A percentile compares a stretch with the other conserved stretches of the same genome.
Conservation (phyloP, 2,329 filamentous ascomycete genomes). For the Drechslerella coelobrocha region DNA sequence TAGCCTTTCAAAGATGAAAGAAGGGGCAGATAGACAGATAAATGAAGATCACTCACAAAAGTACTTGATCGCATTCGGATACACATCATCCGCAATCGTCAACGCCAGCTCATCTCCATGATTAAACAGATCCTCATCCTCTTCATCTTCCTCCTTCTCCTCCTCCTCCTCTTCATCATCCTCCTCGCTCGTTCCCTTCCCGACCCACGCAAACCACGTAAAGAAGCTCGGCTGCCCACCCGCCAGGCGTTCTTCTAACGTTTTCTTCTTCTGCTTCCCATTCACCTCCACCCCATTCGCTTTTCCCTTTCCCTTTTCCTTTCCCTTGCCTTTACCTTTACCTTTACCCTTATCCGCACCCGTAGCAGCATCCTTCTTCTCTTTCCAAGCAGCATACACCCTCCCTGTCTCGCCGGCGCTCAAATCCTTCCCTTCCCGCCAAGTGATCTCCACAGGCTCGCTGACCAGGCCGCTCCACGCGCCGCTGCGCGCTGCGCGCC, state of each 20-base stretch:
- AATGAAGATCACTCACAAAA: conserved; percentile 71
- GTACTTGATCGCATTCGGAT: conserved; percentile 85
- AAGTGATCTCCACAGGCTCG: conserved; percentile 85
- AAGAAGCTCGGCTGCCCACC: conserved; percentile 54
- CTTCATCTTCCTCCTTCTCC: conserved; percentile 67
- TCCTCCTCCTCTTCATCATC: conserved; percentile 61
- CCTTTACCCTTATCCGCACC: conserved; percentile 56
- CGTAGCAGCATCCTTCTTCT: conserved; percentile 63
- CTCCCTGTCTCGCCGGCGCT: conserved; percentile 80
- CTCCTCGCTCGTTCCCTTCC: conserved; percentile 57
- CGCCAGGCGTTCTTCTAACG: conserved; percentile 65
- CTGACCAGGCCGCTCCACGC: conserved; percentile 80
- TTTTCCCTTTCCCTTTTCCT: conserved; percentile 57
- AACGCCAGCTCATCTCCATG: conserved; percentile 82
- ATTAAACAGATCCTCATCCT: conserved; percentile 82
- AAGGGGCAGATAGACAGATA: neutral
- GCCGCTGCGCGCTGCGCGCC: conserved; percentile 69
- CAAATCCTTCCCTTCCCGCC: conserved; percentile 85
- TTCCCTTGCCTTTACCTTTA: conserved; percentile 58
- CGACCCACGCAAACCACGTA: conserved; percentile 54
- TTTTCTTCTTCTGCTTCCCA: conserved; percentile 63
- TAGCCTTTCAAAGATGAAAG: neutral
- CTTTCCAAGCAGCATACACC: conserved; percentile 72
- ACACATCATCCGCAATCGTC: conserved; percentile 83
- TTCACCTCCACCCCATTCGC: conserved; percentile 59